Evolutionary conservation across 805 yeast genomes (phyloP), one percentile per base, ranked within the genome.

Genomic region (Peterozyma toletana): DNA sequence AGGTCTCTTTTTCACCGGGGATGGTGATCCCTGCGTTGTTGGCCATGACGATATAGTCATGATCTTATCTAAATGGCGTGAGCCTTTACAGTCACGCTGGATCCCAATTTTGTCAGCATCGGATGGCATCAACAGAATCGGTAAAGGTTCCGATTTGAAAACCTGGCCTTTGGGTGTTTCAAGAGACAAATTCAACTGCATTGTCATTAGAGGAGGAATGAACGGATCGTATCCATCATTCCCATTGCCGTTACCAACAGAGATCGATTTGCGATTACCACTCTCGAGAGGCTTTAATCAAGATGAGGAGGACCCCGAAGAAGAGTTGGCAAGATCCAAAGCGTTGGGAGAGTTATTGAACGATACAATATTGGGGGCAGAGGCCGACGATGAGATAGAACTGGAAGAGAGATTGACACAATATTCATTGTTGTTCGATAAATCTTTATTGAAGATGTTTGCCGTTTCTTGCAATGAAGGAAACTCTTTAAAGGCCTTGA

Each of bases 91-190:
- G 57, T 80, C 95, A 2, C 71, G 80, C 48, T 91, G 98, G 97
- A 69, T 87, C 11, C 98, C 98, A 1, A 52, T 91, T 11, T 66
- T 91, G 44, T 86, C 86, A 57, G 70, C 83, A 35, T 59, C 61
- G 18, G 68, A 68, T 55, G 75, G 72, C 47, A 70, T 61, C 59
- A 73, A 66, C 61, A 75, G 67, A 62, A 74, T 61, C 48, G 72
- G 78, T 35, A 71, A 71, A 17, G 82, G 82, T 53, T 73, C 73
- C 41, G 74, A 76, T 47, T 78, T 87, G 61, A 72, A 73, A 43
- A 81, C 83, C 51, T 89, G 97, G 97, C 97, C 97, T 17, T 67
- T 91, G 42, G 96, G 96, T 2, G 63, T 86, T 33, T 75, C 78
- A 46, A 73, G 72, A 41, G 89, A 85, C 47, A 77, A 79, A 47